Base-by-base conservation (phyloP, 345 rosid genomes). In the Brassica juncea region DNA sequence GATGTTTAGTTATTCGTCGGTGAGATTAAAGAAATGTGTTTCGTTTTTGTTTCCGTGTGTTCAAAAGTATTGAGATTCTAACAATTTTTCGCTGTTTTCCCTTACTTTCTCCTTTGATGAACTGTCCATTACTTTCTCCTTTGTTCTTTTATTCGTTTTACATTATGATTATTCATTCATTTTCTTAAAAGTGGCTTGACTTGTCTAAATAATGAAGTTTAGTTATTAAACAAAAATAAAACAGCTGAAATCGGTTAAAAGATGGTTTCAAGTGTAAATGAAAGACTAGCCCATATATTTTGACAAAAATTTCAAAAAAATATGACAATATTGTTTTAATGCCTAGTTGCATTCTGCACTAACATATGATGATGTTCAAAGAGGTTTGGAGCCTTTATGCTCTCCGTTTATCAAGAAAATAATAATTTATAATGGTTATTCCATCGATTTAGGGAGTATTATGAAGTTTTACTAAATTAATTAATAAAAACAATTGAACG, bases 91-190 rank as follows among this genome's bases (percentile, higher is more conserved):
- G 42, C 63, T 67, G 52, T 72, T 72, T 72, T 62, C 55, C 35
- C 19, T 66, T 59, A 16, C 12, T 11, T 19, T 19, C 19, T 19
- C 19, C 19, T 19, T 23, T 49, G 57, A 66, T 59, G 82, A 79
- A 72, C 77, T 67, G 78, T 73, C 70, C 66, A 79, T 68, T 73
- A 32, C 74, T 67, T 79, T 72, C 55, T 72, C 72, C 10, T 67
- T 59, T 60, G 34, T 73, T 72, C 73, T 30, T 72, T 44, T 66
- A 9, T 79, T 44, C 70, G 62, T 71, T 71, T 35, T 8, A 21
- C 66, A 55, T 19, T 32, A 54, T 35, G 39, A 31, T 34, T 71
- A 10, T 54, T 19, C n/a, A 1, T 39, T 4, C 2, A 0, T n/a
- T 30, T n/a, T 69, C 35, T 65, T 19, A 2, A 2, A 35, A 76